These are phyloP conservation scores for Beauveria caledonica DNA, from an alignment of 2,329 filamentous ascomycete genomes.

Conservation along the genomic window DNA sequence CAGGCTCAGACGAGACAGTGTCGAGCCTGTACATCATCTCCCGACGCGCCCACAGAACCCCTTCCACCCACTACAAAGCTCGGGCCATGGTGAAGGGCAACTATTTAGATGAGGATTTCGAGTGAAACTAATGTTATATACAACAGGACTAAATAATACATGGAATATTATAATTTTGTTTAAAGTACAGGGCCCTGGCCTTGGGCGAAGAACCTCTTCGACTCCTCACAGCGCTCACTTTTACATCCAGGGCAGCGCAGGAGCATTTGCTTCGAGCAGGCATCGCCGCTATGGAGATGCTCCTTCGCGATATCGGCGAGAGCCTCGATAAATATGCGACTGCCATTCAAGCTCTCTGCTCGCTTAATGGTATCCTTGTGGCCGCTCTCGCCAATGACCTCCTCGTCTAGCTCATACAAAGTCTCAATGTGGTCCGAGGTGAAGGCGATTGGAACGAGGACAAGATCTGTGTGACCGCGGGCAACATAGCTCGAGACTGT, in stretches of 20 bases:
- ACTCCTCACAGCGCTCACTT: slow-evolving; percentile 78
- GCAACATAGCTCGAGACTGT: slow-evolving; percentile 84
- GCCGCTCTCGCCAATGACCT: slow-evolving; percentile 84
- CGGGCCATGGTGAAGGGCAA: neutral
- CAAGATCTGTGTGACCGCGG: slow-evolving; percentile 83
- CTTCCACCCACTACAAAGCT: neutral
- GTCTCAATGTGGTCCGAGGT: slow-evolving; percentile 99
- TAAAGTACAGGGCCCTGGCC: slow-evolving; percentile 6
- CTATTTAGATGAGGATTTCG: neutral
- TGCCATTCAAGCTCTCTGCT: slow-evolving; percentile 87
- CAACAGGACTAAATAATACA: neutral
- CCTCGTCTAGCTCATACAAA: slow-evolving; percentile 84
- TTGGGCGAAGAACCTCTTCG: slow-evolving; percentile 56
- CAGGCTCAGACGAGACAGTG: no score
- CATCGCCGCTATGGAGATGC: slow-evolving; percentile 61
- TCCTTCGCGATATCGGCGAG: slow-evolving; percentile 77
- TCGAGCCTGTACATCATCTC: no score
- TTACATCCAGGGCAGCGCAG: slow-evolving; percentile 89
- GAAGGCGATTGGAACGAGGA: slow-evolving; percentile 92
- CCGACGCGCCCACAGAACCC: no score
- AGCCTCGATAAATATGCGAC: slow-evolving; percentile 79
- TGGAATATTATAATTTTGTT: neutral
- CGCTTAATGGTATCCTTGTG: slow-evolving; percentile 76
- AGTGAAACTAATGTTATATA: neutral
- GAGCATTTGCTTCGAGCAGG: slow-evolving; percentile 77